These are phyloP conservation scores for Betula pendula DNA, from an alignment of 306 rosid species.

Conservation along the genomic window DNA sequence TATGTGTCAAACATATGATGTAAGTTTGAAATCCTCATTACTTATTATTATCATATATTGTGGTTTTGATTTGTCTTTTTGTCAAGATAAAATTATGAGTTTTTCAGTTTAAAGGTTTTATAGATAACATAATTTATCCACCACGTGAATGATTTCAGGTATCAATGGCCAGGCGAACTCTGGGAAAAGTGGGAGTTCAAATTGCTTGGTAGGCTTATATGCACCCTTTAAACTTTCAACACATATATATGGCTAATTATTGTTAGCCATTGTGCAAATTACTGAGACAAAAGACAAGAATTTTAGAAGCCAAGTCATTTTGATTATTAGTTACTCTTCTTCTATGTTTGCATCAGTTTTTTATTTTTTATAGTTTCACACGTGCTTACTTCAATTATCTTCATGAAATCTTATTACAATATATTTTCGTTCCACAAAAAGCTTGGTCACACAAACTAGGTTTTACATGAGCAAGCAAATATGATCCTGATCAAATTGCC, in stretches of 20 bases:
- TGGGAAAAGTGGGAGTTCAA: constrained; percentile 75
- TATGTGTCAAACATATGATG: not conserved
- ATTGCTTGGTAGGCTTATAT: constrained; percentile 59
- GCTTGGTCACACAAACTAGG: not conserved
- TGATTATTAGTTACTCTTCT: not conserved
- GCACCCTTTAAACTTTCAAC: not conserved
- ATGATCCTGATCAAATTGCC: not conserved
- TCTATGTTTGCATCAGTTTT: not conserved
- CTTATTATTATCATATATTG: not conserved
- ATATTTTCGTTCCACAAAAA: not conserved
- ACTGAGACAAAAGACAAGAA: not conserved
- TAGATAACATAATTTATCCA: not conserved
- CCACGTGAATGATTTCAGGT: constrained; percentile 46
- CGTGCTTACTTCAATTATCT: too few species aligned
- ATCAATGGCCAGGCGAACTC: constrained; percentile 80
- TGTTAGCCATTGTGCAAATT: constrained; percentile 1
- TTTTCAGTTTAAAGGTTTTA: not conserved
- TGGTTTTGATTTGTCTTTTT: not conserved
- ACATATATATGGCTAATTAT: not conserved
- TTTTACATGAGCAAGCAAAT: not conserved
- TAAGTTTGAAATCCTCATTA: not conserved
- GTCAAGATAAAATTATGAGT: not conserved
- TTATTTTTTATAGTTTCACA: not conserved
- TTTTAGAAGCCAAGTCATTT: not conserved
- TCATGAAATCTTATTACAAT: not conserved